Percentiles rank a stretch among this genome's conserved stretches.
These are phyloP conservation scores for Saccharomyces eubayanus DNA, from an alignment of 805 yeast species.

Conservation along the genomic window DNA sequence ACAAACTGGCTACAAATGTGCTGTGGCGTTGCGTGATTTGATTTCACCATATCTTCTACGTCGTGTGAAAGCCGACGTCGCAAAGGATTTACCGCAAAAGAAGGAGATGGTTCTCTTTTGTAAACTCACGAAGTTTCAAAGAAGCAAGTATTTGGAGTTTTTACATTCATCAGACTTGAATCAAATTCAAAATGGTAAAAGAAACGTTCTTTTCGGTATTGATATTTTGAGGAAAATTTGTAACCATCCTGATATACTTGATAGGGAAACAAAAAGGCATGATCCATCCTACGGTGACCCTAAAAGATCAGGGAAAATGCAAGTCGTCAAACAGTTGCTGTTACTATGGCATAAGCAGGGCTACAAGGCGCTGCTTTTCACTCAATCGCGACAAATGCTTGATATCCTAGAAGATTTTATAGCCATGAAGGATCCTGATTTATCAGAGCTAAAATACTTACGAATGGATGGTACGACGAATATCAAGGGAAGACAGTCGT, in stretches of 20 bases:
- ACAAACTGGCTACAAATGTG: constrained; percentile 93
- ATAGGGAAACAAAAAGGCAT: constrained; percentile 31
- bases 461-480: constrained; percentile 95
- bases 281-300: constrained; percentile 45
- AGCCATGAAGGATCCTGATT: constrained; percentile 30
- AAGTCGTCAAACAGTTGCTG: constrained; percentile 69
- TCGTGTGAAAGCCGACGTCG: constrained; percentile 87
- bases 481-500: constrained; percentile 60
- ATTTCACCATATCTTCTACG: constrained; percentile 84
- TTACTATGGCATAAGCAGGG: constrained; percentile 69
- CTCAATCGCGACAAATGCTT: constrained; percentile 92
- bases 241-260: constrained; percentile 86
- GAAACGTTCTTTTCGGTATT: constrained; percentile 82
- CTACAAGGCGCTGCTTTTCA: constrained; percentile 75
- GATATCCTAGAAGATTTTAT: constrained; percentile 73
- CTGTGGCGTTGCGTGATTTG: constrained; percentile 77
- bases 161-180: constrained; percentile 66
- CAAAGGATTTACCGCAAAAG: constrained; percentile 87
- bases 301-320: constrained; percentile 76
- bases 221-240: constrained; percentile 87
- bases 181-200: constrained; percentile 62
- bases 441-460: constrained; percentile 42
- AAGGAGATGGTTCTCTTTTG: constrained; percentile 92
- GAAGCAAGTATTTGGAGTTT: constrained; percentile 64
- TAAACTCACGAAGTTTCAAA: constrained; percentile 68